Conservation (phyloP, 2,329 filamentous ascomycete species). For the Colletotrichum tropicale region DNA sequence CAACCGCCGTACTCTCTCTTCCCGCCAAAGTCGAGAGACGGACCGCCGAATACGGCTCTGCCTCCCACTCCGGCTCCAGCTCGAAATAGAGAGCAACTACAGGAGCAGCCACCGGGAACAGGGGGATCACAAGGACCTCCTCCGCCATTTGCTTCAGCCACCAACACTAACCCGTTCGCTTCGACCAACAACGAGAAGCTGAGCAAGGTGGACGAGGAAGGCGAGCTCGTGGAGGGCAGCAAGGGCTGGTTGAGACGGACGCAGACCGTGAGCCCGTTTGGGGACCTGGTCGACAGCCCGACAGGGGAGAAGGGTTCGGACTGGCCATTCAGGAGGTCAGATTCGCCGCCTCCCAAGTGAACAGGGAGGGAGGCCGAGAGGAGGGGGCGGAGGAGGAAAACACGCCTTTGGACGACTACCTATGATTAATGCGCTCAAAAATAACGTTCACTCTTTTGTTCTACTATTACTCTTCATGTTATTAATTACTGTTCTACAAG, state of each 20-base stretch:
- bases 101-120: not conserved
- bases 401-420: not conserved
- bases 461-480: not conserved
- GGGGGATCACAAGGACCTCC: not conserved
- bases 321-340: conserved; percentile 13
- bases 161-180: not conserved
- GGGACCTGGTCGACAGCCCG: conserved; percentile 26
- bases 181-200: not conserved
- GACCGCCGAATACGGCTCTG: not conserved
- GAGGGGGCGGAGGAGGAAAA: not conserved
- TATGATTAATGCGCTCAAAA: not conserved
- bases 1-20: not conserved
- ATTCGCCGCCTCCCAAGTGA: not conserved
- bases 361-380: not conserved
- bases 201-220: conserved; percentile 12
- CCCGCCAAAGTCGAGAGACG: conserved; percentile 4
- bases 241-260: conserved; percentile 34
- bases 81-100: not conserved
- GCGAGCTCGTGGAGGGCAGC: conserved; percentile 11
- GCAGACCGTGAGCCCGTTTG: conserved; percentile 38
- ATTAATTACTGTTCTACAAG: not conserved
- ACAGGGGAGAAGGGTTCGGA: not conserved
- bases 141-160: not conserved
- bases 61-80: not conserved
- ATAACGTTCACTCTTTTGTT: not conserved